These are phyloP conservation scores for Chenopodium album DNA, from an alignment of 148 eudicot genomes.

Conservation along the genomic window DNA sequence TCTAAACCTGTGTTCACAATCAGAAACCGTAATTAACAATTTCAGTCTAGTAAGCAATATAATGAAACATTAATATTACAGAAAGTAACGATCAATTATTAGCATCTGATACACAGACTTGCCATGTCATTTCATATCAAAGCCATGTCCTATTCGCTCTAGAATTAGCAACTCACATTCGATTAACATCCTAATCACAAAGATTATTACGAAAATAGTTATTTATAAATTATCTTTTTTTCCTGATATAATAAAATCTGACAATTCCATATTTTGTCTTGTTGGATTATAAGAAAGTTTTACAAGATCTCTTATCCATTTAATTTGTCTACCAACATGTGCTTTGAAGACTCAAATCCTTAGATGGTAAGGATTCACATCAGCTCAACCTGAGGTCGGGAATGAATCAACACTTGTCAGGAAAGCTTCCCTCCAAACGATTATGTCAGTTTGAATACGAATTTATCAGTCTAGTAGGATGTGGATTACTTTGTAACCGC, in stretches of 20 bases:
- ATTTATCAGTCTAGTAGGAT: too few species aligned
- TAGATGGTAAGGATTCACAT: too few species aligned
- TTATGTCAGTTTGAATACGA: too few species aligned
- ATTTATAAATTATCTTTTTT: neutral
- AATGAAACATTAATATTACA: neutral
- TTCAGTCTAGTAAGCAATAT: neutral
- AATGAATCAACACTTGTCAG: too few species aligned
- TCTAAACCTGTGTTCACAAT: conserved; percentile 56
- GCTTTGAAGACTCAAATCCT: neutral
- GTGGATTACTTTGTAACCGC: neutral
- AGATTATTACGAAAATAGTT: neutral
- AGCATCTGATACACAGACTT: neutral
- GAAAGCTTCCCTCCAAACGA: too few species aligned
- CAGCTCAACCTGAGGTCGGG: too few species aligned
- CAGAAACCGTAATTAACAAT: conserved; percentile 1
- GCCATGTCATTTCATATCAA: conserved; percentile 4
- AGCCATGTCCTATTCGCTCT: neutral
- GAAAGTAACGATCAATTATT: neutral
- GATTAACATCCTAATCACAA: neutral
- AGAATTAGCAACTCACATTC: neutral
- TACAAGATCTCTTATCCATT: neutral
- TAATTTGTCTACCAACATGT: neutral
- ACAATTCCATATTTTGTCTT: neutral
- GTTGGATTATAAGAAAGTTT: neutral
- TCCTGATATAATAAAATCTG: neutral